Percentiles rank a stretch among this genome's conserved stretches.
Evolutionary conservation across 192 early-diverging fungal genomes (phyloP).

Genomic region (Haplosporangium gracile): DNA sequence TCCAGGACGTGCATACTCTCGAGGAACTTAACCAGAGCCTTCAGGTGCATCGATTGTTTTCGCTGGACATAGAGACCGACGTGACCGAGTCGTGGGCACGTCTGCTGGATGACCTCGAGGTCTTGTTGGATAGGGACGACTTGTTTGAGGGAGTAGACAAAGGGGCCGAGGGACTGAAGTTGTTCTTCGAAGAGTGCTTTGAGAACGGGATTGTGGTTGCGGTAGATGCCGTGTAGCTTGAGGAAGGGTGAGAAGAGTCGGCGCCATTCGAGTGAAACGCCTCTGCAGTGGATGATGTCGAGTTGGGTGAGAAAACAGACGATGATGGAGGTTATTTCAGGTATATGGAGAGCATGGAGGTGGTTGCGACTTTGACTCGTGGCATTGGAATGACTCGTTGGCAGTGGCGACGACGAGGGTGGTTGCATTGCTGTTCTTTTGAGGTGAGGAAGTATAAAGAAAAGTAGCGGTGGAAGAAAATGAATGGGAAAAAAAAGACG

Average conservation of each 20-base stretch:
- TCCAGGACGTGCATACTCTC: conserved; percentile 17
- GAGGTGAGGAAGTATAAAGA: not conserved
- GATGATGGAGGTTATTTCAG: conserved; percentile 29
- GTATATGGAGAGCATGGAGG: conserved; percentile 18
- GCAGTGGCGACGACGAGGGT: not conserved
- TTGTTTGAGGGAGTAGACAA: conserved; percentile 24
- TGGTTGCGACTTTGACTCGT: not conserved
- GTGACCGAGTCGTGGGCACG: conserved; percentile 12
- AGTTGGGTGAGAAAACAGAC: not conserved
- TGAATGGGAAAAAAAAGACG: not conserved
- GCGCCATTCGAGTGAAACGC: conserved; percentile 23
- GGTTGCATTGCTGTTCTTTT: not conserved
- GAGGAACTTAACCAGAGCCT: conserved; percentile 15
- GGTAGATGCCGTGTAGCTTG: conserved; percentile 26
- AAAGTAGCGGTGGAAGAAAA: not conserved
- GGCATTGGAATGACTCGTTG: not conserved
- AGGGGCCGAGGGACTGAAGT: conserved; percentile 28
- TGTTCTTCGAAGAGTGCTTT: conserved; percentile 19
- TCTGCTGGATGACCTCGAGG: conserved; percentile 20
- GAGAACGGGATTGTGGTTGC: conserved; percentile 5
- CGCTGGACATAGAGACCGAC: conserved; percentile 12
- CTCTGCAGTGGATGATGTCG: conserved; percentile 29
- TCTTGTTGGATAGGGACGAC: conserved; percentile 12
- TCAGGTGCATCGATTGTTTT: not conserved
- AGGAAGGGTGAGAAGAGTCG: conserved; percentile 25